Conservation (phyloP, 2,329 filamentous ascomycete species). For the Parastagonospora nodorum region DNA sequence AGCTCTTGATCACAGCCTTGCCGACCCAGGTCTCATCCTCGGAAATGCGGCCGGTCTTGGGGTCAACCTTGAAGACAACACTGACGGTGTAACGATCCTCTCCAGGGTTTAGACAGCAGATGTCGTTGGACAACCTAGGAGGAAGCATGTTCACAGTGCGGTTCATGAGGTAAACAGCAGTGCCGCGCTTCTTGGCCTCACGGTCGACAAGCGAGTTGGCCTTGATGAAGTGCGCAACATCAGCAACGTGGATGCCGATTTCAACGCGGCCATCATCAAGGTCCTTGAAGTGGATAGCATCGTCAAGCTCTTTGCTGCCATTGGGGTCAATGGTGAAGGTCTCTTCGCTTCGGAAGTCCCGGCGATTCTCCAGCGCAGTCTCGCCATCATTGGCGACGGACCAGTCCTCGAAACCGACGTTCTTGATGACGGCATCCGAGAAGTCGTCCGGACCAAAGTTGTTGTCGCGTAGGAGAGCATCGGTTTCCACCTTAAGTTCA, state of each 20-base stretch:
- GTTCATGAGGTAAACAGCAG: constrained; percentile 92
- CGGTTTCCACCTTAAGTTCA: constrained; percentile 95
- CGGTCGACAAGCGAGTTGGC: constrained; percentile 92
- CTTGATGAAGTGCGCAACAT: constrained; percentile 97
- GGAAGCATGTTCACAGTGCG: constrained; percentile 87
- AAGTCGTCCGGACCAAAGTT: constrained; percentile 98
- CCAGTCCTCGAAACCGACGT: constrained; percentile 91
- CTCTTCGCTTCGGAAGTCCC: constrained; percentile 87
- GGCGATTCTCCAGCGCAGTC: constrained; percentile 71
- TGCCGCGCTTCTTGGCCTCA: constrained; percentile 97
- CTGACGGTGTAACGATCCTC: constrained; percentile 90
- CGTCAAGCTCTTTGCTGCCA: constrained; percentile 84
- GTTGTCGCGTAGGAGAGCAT: constrained; percentile 95
- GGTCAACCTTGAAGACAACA: constrained; percentile 89
- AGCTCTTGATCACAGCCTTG: constrained; percentile 90
- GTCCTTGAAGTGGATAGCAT: constrained; percentile 89
- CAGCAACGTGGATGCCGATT: constrained; percentile 92
- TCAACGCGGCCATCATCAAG: constrained; percentile 85
- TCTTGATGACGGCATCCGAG: constrained; percentile 92
- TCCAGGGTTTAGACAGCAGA: constrained; percentile 86
- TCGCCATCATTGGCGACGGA: constrained; percentile 83
- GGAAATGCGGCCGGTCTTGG: constrained; percentile 74
- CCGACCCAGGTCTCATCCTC: constrained; percentile 94
- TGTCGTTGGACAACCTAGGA: constrained; percentile 78
- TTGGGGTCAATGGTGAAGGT: constrained; percentile 93